phyloP scores from a whole-genome alignment of 257 asterid species.

The Craterostigma plantagineum region DNA sequence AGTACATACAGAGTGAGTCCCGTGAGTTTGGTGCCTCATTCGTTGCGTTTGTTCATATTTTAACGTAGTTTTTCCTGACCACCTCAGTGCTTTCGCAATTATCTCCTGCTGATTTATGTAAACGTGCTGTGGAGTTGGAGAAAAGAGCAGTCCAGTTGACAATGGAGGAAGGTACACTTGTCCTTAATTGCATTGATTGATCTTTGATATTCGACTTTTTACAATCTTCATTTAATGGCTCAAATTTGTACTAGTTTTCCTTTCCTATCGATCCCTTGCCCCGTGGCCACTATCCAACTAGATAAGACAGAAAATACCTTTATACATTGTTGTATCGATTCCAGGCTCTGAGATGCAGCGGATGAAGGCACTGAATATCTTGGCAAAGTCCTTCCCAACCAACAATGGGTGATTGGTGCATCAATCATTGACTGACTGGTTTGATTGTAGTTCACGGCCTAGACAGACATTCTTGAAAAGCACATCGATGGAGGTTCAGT shows the following conservation, averaged over 20 bases:
- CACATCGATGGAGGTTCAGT: no score
- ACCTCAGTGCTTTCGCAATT: conserved; percentile 40
- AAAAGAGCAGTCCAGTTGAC: conserved; percentile 46
- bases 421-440: conserved; percentile 19
- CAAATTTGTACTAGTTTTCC: no score
- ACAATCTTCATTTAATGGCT: no score
- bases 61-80: conserved; percentile 9
- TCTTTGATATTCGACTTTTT: no score
- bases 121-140: conserved; percentile 69
- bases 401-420: conserved; percentile 15
- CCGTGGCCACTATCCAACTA: no score
- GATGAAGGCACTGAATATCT: conserved; percentile 36
- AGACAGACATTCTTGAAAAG: no score
- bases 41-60: conserved; percentile 8
- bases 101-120: conserved; percentile 57
- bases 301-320: background rate
- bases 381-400: conserved; percentile 28
- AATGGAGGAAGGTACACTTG: conserved; percentile 51
- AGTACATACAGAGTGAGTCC: conserved; percentile 50
- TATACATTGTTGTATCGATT: conserved; percentile 2
- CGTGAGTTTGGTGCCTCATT: conserved; percentile 8
- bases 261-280: no score
- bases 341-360: conserved; percentile 69
- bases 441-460: no score
- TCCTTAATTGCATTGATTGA: background rate